Evolutionary conservation across 1,139 yeast species (phyloP).

Genomic region (Diutina rugosa): DNA sequence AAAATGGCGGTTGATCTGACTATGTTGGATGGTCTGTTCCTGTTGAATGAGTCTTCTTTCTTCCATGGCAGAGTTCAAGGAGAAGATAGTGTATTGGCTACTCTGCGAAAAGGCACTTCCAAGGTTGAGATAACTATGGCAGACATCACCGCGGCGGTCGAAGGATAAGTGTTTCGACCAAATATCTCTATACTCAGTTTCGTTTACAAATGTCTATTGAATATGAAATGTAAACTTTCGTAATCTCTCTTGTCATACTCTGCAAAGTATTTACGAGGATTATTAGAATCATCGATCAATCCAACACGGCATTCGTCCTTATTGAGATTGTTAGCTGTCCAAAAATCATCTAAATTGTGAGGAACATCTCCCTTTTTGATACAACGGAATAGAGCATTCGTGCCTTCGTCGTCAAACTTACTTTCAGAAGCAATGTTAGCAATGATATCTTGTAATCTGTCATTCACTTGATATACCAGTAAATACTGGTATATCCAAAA

Average conservation of each 20-base stretch:
- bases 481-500: conserved; percentile 16
- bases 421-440: conserved; percentile 8
- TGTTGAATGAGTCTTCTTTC: background rate
- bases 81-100: background rate
- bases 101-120: background rate
- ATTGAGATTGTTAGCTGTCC: conserved; percentile 5
- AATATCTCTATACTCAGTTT: too few relatives aligned
- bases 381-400: conserved; percentile 1
- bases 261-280: background rate
- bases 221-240: conserved; percentile 4
- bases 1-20: conserved; percentile 39
- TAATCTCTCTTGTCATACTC: conserved; percentile 15
- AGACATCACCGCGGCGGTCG: background rate
- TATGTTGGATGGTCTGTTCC: conserved; percentile 16
- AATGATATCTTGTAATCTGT: conserved; percentile 6
- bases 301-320: background rate
- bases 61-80: background rate
- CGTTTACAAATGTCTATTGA: conserved; percentile 7
- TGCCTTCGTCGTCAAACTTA: conserved; percentile 4
- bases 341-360: conserved; percentile 6
- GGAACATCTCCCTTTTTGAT: conserved; percentile 3
- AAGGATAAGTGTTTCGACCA: background rate
- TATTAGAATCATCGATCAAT: background rate
- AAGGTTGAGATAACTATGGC: background rate
- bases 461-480: conserved; percentile 3